phyloP scores from a whole-genome alignment of 768 basidiomycete species.

The Obba rivulosa region DNA sequence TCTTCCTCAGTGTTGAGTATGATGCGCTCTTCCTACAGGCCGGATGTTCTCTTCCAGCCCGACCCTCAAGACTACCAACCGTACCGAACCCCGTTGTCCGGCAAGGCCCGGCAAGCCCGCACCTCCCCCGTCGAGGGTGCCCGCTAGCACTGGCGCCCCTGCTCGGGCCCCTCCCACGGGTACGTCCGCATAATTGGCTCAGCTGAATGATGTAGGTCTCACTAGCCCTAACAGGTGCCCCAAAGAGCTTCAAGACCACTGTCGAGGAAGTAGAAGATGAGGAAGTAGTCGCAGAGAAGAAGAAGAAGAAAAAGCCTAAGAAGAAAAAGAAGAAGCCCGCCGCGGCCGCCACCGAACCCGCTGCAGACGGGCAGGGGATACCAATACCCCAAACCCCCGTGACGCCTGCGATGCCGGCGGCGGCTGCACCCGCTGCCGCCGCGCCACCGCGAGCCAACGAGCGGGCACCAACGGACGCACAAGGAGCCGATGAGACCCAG shows the following conservation, averaged over 20 bases:
- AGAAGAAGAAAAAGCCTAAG: constrained; percentile 73
- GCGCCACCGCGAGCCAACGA: too few relatives aligned
- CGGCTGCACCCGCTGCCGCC: too few relatives aligned
- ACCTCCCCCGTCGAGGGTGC: background rate
- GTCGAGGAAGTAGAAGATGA: constrained; percentile 76
- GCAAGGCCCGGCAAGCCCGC: constrained; percentile 11
- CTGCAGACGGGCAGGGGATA: constrained; percentile 12
- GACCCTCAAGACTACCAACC: constrained; percentile 35
- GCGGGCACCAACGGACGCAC: too few relatives aligned
- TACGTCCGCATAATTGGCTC: too few relatives aligned
- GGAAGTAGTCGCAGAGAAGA: constrained; percentile 51
- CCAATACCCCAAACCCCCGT: constrained; percentile 4
- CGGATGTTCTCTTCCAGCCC: constrained; percentile 54
- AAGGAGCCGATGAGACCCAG: constrained; percentile 6
- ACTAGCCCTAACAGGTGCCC: constrained; percentile 2
- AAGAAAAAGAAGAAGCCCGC: constrained; percentile 56
- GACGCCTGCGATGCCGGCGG: background rate
- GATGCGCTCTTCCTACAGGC: constrained; percentile 34
- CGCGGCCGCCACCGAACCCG: constrained; percentile 12
- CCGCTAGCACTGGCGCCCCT: background rate
- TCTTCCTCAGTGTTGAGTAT: too few relatives aligned
- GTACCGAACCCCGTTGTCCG: constrained; percentile 26
- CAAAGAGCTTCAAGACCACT: constrained; percentile 41
- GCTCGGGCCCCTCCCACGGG: constrained; percentile 1
- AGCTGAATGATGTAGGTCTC: too few relatives aligned